These are phyloP conservation scores for Colletotrichum camelliae DNA, from an alignment of 2,329 filamentous ascomycete genomes.

Conservation along the genomic window DNA sequence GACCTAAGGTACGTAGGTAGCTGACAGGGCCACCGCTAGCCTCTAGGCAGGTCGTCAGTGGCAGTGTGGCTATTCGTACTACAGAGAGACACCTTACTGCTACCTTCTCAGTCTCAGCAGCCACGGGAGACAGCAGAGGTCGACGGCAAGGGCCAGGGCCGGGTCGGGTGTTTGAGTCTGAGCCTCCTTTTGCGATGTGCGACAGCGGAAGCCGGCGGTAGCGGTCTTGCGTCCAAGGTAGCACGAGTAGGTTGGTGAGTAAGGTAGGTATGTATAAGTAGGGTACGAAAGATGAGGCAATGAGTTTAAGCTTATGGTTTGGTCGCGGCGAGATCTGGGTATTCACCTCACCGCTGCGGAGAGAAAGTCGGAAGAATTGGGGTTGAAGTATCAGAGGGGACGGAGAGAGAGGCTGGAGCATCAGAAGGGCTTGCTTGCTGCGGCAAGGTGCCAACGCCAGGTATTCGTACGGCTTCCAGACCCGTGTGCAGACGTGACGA, in stretches of 20 bases:
- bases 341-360: background rate
- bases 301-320: background rate
- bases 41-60: background rate
- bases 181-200: background rate
- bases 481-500: slow-evolving; percentile 9
- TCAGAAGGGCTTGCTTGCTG: background rate
- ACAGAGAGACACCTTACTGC: background rate
- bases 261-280: background rate
- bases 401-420: background rate
- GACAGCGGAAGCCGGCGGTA: background rate
- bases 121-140: background rate
- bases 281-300: background rate
- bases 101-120: background rate
- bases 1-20: background rate
- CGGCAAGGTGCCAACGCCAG: background rate
- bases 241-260: background rate
- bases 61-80: background rate
- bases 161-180: background rate
- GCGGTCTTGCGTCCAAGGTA: background rate
- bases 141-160: background rate
- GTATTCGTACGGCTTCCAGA: background rate
- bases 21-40: background rate
- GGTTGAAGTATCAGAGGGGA: background rate
- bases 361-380: background rate
- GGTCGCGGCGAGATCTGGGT: background rate